These are phyloP conservation scores for Chlamydomonas asymmetrica DNA, from an alignment of 139 green algal species.

Conservation along the genomic window DNA sequence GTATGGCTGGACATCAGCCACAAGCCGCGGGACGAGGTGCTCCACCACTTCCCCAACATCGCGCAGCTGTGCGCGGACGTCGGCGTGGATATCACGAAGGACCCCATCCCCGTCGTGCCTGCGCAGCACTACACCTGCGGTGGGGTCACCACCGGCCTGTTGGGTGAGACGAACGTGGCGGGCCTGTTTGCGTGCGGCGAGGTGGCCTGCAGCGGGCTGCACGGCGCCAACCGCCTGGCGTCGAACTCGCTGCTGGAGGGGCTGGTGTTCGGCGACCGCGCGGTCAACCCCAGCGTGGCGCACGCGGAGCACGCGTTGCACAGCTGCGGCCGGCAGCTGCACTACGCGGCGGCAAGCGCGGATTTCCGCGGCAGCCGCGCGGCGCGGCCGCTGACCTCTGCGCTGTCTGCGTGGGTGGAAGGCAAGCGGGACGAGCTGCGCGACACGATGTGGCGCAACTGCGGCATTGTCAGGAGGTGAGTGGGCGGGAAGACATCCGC, in stretches of 20 bases:
- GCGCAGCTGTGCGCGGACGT: constrained; percentile 62
- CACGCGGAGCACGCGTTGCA: constrained; percentile 69
- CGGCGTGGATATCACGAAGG: constrained; percentile 91
- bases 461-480: constrained; percentile 84
- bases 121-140: constrained; percentile 98
- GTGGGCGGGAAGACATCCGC: no score
- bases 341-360: constrained; percentile 46
- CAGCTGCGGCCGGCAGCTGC: constrained; percentile 48
- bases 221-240: constrained; percentile 96
- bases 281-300: constrained; percentile 72
- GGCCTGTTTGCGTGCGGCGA: constrained; percentile 95
- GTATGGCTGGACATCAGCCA: constrained; percentile 95
- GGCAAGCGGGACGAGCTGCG: constrained; percentile 66
- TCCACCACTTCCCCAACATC: constrained; percentile 96
- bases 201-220: constrained; percentile 90
- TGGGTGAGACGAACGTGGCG: constrained; percentile 83
- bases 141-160: constrained; percentile 87
- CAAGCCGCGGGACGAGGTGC: constrained; percentile 66
- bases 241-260: constrained; percentile 96
- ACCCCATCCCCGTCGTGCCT: constrained; percentile 94
- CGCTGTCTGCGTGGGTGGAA: constrained; percentile 25
- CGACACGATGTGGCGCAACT: constrained; percentile 83
- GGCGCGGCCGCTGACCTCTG: background rate
- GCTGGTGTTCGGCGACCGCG: constrained; percentile 91
- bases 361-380: constrained; percentile 39